Conservation (phyloP, 768 basidiomycete species). For the Kwoniella dendrophila region DNA sequence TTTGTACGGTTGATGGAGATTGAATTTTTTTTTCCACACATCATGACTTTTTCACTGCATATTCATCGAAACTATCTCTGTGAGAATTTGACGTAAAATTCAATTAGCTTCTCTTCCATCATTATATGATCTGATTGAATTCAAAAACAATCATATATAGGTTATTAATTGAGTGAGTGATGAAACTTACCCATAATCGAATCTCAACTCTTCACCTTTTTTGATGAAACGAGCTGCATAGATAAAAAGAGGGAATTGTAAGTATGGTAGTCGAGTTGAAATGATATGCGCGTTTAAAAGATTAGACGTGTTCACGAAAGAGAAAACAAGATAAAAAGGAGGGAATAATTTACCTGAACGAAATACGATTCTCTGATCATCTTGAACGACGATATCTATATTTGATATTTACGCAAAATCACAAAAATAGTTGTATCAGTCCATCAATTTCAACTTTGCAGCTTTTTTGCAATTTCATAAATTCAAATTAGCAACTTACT, state of each 20-base stretch:
- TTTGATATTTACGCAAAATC: background rate
- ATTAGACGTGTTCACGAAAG: background rate
- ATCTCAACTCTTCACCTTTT: slow-evolving; percentile 11
- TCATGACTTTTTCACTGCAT: no score
- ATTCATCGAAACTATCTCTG: no score
- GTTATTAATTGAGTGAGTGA: background rate
- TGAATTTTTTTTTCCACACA: no score
- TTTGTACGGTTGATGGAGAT: no score
- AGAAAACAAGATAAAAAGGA: background rate
- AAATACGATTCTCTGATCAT: slow-evolving; percentile 10
- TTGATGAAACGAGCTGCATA: slow-evolving; percentile 14
- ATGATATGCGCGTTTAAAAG: background rate
- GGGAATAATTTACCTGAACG: background rate
- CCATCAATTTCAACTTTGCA: background rate
- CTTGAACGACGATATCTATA: slow-evolving; percentile 3
- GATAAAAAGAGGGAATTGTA: background rate
- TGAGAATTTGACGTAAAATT: no score
- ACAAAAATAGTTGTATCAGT: background rate
- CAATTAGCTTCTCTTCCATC: no score
- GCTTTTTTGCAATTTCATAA: background rate
- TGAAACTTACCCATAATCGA: slow-evolving; percentile 23
- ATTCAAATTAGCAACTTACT: slow-evolving; percentile 11
- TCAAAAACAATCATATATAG: no score
- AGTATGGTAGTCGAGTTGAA: background rate
- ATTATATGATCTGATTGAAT: no score